phyloP scores from a whole-genome alignment of 2,329 filamentous ascomycete genomes.

The Scytalidium lignicola region DNA sequence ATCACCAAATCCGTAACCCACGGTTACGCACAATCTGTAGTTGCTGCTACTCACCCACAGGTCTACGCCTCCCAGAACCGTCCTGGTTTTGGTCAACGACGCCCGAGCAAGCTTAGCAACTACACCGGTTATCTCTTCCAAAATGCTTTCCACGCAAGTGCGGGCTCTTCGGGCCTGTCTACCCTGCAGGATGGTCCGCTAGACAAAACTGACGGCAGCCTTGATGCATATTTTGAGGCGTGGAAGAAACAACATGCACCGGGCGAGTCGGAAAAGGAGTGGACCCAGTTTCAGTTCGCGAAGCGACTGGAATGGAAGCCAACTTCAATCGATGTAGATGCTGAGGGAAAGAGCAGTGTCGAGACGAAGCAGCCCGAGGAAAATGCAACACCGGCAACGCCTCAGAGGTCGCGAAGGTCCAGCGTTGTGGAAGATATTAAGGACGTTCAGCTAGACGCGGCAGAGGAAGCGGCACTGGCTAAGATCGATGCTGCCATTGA shows the following conservation, averaged over 20 bases:
- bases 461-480: constrained; percentile 59
- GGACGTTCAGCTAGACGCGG: constrained; percentile 31
- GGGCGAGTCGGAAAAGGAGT: constrained; percentile 69
- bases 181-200: constrained; percentile 53
- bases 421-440: constrained; percentile 25
- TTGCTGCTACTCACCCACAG: constrained; percentile 85
- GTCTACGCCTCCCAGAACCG: constrained; percentile 69
- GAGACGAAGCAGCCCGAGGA: constrained; percentile 6
- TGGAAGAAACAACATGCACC: constrained; percentile 73
- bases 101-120: constrained; percentile 40
- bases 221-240: constrained; percentile 90
- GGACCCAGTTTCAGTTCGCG: constrained; percentile 86
- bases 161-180: constrained; percentile 27
- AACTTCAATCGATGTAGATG: constrained; percentile 18
- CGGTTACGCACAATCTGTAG: constrained; percentile 96
- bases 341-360: constrained; percentile 13
- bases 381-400: constrained; percentile 13
- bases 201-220: constrained; percentile 54
- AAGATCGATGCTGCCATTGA: constrained; percentile 82
- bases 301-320: constrained; percentile 87
- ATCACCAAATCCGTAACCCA: constrained; percentile 95
- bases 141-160: constrained; percentile 63
- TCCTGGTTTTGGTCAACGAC: constrained; percentile 54
- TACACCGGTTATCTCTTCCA: constrained; percentile 60
- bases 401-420: constrained; percentile 22